Evolutionary conservation across 2,329 filamentous ascomycete species (phyloP).

Genomic region (Parascedosporium putredinis): DNA sequence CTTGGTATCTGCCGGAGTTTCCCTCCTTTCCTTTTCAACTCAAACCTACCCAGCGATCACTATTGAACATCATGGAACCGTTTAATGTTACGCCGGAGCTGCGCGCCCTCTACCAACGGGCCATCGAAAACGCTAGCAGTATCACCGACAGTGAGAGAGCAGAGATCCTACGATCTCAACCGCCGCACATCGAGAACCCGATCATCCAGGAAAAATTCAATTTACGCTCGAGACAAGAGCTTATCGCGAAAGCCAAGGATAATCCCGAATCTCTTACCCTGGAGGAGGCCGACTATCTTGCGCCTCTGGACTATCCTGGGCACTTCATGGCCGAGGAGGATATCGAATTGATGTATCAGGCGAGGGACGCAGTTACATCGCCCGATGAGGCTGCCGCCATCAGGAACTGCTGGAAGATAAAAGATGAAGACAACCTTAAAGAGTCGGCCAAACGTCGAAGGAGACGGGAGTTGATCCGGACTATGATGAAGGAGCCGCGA

Average conservation of each 20-base stretch:
- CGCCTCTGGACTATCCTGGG: background rate
- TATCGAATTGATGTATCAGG: background rate
- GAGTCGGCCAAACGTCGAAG: background rate
- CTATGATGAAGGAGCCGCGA: background rate
- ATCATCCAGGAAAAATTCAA: background rate
- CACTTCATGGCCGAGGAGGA: background rate
- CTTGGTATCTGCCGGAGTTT: no score
- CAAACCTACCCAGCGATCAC: no score
- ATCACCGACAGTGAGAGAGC: background rate
- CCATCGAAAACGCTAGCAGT: background rate
- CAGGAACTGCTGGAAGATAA: no score
- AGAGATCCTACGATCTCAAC: background rate
- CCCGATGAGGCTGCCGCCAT: background rate
- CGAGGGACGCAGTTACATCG: background rate
- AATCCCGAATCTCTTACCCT: background rate
- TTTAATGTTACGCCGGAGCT: background rate
- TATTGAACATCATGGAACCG: background rate
- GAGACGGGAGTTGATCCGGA: background rate
- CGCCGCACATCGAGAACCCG: background rate
- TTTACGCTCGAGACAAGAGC: background rate
- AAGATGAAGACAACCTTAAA: background rate
- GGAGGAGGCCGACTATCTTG: background rate
- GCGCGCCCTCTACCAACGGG: background rate
- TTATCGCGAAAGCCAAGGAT: background rate
- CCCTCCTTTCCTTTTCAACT: no score